phyloP scores from a whole-genome alignment of 2,329 filamentous ascomycete species.

The Fonsecaea pugnacius region DNA sequence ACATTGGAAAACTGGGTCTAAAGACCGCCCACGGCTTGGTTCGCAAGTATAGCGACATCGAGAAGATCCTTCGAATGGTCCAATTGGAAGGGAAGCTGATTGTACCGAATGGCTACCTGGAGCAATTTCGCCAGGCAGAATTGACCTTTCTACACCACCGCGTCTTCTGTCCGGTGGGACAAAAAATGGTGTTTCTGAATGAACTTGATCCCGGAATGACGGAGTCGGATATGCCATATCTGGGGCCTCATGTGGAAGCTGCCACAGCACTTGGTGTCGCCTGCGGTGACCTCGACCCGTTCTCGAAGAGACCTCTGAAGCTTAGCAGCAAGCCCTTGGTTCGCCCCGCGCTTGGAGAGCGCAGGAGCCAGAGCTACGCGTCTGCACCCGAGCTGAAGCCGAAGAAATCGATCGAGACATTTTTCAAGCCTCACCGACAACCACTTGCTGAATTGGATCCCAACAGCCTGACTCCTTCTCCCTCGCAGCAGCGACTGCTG shows the following conservation, averaged over 20 bases:
- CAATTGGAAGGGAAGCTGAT: slow-evolving; percentile 86
- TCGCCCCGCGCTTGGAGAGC: slow-evolving; percentile 44
- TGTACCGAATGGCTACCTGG: slow-evolving; percentile 79
- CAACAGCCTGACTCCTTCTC: slow-evolving; percentile 69
- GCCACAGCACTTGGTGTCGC: slow-evolving; percentile 75
- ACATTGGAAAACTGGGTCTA: slow-evolving; percentile 81
- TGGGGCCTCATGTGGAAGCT: slow-evolving; percentile 73
- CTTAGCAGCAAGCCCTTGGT: slow-evolving; percentile 35
- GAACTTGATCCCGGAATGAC: slow-evolving; percentile 66
- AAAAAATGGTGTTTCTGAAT: slow-evolving; percentile 75
- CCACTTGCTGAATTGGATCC: slow-evolving; percentile 70
- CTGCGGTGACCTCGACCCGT: slow-evolving; percentile 78
- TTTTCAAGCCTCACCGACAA: slow-evolving; percentile 67
- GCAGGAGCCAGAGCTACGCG: slow-evolving; percentile 47
- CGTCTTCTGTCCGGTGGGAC: slow-evolving; percentile 79
- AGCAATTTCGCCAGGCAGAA: slow-evolving; percentile 83
- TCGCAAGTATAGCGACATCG: slow-evolving; percentile 84
- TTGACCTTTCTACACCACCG: slow-evolving; percentile 92
- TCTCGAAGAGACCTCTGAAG: slow-evolving; percentile 47
- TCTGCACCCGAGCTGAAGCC: slow-evolving; percentile 61
- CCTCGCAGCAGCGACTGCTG: slow-evolving; percentile 65
- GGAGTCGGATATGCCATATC: slow-evolving; percentile 74
- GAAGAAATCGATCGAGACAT: slow-evolving; percentile 65
- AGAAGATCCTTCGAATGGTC: slow-evolving; percentile 78
- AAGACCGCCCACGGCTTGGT: slow-evolving; percentile 93